Evolutionary conservation across 2,329 filamentous ascomycete species (phyloP), one percentile per base, ranked within the genome.

Genomic region (Ophiostoma populinum): DNA sequence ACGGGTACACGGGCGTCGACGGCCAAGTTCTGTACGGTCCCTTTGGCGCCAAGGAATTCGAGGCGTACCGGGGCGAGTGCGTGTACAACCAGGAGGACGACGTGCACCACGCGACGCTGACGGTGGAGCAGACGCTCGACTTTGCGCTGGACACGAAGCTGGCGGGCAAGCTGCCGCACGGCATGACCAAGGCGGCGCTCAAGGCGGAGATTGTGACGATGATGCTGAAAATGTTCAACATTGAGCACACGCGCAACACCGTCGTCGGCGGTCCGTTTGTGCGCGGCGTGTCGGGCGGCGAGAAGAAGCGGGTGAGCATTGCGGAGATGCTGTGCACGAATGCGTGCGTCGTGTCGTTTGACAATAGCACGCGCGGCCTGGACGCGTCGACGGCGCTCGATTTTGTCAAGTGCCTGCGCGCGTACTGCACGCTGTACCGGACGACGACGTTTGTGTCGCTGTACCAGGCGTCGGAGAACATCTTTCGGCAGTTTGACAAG

Each of bases 141-240:
- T 93, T 93, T 49, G 85, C 85, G 0, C 59, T 92, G 4, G 80
- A 90, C 48, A 80, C 76, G 21, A 92, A 92, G 56, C 76, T 81
- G 11, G 83, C 86, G 6, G 75, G 78, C 12, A 85, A 86, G 54
- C 65, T 82, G 31, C 80, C 81, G 1, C 70, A 65, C 4, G 81
- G 80, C 16, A 66, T 90, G 45, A 74, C 69, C 25, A 79, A 80
- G 32, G 9, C 25, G n/a, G 26, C 38, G 24, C 87, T 87, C 60
- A 86, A 86, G 58, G 65, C 79, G 33, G 72, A 74, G 45, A 73
- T 92, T 38, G 65, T 86, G 41, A 65, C 71, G 13, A 70, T 77
- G 47, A 63, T 93, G 40, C 62, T 93, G 34, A 82, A 81, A 49
- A 90, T 92, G 80, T 92, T 93, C 63, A 90, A 87, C 50, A 92